Evolutionary conservation across 192 early-diverging fungal species (phyloP), one percentile per base, ranked within the genome.

Genomic region (Backusella psychrophila): DNA sequence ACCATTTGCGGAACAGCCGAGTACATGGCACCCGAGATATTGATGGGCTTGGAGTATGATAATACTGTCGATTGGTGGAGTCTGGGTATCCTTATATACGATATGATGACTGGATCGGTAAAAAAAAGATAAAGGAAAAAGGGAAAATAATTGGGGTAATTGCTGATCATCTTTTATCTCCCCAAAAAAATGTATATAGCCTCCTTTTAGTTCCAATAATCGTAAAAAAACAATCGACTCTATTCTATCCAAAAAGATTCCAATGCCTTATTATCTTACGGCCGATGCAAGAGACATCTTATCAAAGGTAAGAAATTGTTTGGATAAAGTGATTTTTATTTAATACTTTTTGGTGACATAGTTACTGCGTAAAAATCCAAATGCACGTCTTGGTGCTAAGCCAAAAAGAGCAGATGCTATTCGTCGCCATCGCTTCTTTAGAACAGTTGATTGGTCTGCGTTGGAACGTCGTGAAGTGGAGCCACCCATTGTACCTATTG

Each of bases 51-150:
- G 0, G 83, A 87, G 2, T 94, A 94, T 66, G 92, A 91, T 56
- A 79, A 87, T 8, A 89, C 89, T 36, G 93, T 96, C 4, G 96
- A 98, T 82, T 96, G 93, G 88, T 98, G 97, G 97, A 89, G 88
- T 35, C 82, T 96, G 72, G 96, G 96, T 15, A 87, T 97, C 49
- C 85, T 98, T 75, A 77, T 97, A 31, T 97, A 90, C 80, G 93
- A 96, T 75, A 97, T 98, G 96, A 84, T 98, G 70, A 95, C 93
- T 1, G 95, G 96, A 15, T 77, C 90, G 90, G 59, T 95, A 95
- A 77, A 87, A 82, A 95, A 77, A 87, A 82, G 83, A 1, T n/a
- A 15, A 33, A 33, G 2, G 33, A 33, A 33, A 33, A 34, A 53
- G n/a, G 63, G 78, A 77, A 78, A 89, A 83, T 69, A 90, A 74